A percentile compares a stretch with the other conserved stretches of the same genome.
These are phyloP conservation scores for Entophlyctis helioformis DNA, from an alignment of 192 early-diverging fungal species.

Conservation along the genomic window DNA sequence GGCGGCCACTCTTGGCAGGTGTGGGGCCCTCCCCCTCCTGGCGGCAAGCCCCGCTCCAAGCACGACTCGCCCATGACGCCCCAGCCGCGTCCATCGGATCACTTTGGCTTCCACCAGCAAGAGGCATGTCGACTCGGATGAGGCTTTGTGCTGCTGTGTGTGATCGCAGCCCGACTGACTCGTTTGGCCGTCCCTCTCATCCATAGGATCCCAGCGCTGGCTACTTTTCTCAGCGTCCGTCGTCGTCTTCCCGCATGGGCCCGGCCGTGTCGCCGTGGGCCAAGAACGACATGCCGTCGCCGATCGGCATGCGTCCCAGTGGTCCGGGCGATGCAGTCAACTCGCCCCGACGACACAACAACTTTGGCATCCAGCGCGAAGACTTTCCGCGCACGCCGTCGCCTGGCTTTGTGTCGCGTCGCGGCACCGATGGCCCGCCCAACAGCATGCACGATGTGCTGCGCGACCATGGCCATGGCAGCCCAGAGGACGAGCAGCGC, in stretches of 20 bases:
- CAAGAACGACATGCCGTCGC: slow-evolving; percentile 26
- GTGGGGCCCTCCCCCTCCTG: too few relatives aligned
- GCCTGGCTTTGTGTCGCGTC: slow-evolving; percentile 10
- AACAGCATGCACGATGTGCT: slow-evolving; percentile 14
- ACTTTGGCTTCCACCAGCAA: too few relatives aligned
- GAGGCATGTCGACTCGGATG: too few relatives aligned
- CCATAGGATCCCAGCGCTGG: too few relatives aligned
- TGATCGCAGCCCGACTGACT: too few relatives aligned
- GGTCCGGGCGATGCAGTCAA: slow-evolving; percentile 1
- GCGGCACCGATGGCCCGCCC: slow-evolving; percentile 6
- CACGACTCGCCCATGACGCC: too few relatives aligned
- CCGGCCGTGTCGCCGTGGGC: slow-evolving; percentile 22
- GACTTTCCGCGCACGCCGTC: slow-evolving; percentile 28
- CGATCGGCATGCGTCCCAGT: slow-evolving; percentile 6
- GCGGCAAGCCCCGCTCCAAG: too few relatives aligned
- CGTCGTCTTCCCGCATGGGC: slow-evolving; percentile 1
- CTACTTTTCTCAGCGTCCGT: too few relatives aligned
- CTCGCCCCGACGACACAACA: slow-evolving; percentile 14
- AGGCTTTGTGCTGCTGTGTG: too few relatives aligned
- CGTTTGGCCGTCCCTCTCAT: too few relatives aligned
- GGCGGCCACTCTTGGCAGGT: too few relatives aligned
- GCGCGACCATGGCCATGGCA: slow-evolving; percentile 12
- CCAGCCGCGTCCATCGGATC: too few relatives aligned
- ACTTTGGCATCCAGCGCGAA: slow-evolving; percentile 26
- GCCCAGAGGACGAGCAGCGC: slow-evolving; percentile 43